A percentile compares a stretch with the other conserved stretches of the same genome.
phyloP scores from a whole-genome alignment of 2,329 filamentous ascomycete species.

The Dactylellina cionopaga region DNA sequence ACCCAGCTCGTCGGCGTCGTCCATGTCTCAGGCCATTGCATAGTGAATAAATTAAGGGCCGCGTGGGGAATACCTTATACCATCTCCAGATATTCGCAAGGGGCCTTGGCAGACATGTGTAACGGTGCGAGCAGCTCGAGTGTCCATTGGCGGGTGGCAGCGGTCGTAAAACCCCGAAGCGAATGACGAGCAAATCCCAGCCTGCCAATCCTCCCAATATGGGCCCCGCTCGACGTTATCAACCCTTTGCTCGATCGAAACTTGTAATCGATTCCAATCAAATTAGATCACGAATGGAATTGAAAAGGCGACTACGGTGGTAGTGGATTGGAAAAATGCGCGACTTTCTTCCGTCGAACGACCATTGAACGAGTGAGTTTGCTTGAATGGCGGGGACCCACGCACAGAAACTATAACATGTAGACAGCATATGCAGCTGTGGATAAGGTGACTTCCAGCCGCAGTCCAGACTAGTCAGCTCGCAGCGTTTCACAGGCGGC shows the following conservation, averaged over 20 bases:
- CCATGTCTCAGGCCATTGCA: not conserved
- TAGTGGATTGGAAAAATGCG: slow-evolving; percentile 28
- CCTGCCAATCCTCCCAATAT: not conserved
- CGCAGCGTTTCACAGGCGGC: slow-evolving; percentile 44
- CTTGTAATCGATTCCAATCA: slow-evolving; percentile 12
- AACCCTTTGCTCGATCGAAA: slow-evolving; percentile 10
- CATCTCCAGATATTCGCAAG: not conserved
- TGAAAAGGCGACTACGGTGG: slow-evolving; percentile 10
- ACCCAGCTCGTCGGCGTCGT: slow-evolving; percentile 16
- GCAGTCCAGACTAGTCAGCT: slow-evolving; percentile 24
- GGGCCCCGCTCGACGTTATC: slow-evolving; percentile 37
- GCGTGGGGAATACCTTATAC: slow-evolving; percentile 28
- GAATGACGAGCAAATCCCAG: slow-evolving; percentile 25
- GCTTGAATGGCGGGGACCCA: slow-evolving; percentile 24
- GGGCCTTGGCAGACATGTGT: slow-evolving; percentile 27
- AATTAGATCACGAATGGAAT: slow-evolving; percentile 26
- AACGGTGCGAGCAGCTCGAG: slow-evolving; percentile 20
- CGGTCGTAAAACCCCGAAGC: slow-evolving; percentile 30
- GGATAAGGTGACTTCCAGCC: slow-evolving; percentile 48
- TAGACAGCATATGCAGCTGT: slow-evolving; percentile 10
- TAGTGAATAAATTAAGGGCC: no score
- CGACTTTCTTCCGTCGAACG: slow-evolving; percentile 32
- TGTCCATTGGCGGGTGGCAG: slow-evolving; percentile 27
- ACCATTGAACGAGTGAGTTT: slow-evolving; percentile 15
- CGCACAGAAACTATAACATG: no score